Evolutionary conservation across 805 yeast species (phyloP).

Genomic region (Teunomyces gatunensis): DNA sequence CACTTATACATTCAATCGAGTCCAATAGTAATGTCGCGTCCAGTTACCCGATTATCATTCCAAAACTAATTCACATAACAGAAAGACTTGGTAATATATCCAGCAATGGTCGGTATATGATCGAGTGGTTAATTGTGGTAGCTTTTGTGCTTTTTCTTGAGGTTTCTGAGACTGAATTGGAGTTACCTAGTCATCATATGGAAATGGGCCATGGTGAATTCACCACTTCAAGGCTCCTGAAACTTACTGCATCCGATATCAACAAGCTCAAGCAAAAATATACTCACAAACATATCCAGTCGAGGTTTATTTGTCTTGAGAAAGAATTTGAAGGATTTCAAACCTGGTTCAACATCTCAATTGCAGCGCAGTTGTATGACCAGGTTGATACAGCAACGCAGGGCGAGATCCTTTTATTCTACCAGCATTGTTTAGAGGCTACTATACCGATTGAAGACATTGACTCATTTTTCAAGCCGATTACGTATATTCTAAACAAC

Average conservation of each 20-base stretch:
- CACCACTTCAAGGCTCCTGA: background rate
- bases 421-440: background rate
- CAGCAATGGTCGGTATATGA: background rate
- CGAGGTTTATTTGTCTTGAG: background rate
- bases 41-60: background rate
- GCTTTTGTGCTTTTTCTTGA: background rate
- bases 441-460: background rate
- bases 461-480: background rate
- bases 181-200: background rate
- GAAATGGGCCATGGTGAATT: background rate
- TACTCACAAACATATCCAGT: background rate
- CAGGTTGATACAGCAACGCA: background rate
- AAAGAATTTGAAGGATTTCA: background rate
- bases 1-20: background rate
- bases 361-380: background rate
- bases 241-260: background rate
- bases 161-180: background rate
- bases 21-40: background rate
- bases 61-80: background rate
- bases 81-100: background rate
- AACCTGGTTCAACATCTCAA: background rate
- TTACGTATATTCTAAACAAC: background rate
- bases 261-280: background rate
- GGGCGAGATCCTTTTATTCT: conserved; percentile 1
- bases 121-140: background rate